phyloP scores from a whole-genome alignment of 106 monocot genomes.

The Platanthera zijinensis region DNA sequence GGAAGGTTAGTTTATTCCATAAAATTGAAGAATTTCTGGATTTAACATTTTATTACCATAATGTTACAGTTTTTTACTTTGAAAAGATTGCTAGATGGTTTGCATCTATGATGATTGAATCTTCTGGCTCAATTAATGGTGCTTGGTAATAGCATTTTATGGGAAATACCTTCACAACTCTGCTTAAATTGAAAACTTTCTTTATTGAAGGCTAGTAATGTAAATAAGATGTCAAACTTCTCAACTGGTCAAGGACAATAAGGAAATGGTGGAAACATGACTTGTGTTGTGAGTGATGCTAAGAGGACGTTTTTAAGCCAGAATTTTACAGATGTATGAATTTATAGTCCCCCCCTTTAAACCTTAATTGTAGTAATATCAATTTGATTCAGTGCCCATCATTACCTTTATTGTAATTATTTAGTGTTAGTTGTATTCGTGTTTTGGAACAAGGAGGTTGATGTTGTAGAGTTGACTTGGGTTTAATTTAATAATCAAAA shows the following conservation, averaged over 20 bases:
- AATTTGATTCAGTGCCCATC: background rate
- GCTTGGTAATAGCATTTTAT: background rate
- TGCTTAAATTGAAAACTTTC: background rate
- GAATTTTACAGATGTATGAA: background rate
- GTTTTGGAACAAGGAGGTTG: too few species aligned
- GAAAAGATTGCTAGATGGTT: background rate
- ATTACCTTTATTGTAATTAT: background rate
- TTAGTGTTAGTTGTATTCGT: too few species aligned
- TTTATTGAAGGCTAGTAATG: too few species aligned
- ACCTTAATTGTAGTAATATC: background rate
- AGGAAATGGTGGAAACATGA: too few species aligned
- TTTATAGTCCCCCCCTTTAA: background rate
- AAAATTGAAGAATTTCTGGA: background rate
- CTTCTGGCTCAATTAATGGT: background rate
- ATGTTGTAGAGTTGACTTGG: too few species aligned
- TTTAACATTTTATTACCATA: background rate
- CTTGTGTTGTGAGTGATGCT: too few species aligned
- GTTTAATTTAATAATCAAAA: too few species aligned
- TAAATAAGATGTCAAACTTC: too few species aligned
- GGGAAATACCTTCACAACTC: background rate
- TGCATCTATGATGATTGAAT: background rate
- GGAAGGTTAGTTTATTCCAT: constrained; percentile 50
- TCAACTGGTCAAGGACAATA: too few species aligned
- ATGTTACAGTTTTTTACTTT: background rate
- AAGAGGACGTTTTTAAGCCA: background rate